Conservation (phyloP, 306 rosid species). For the Psophocarpus tetragonolobus region DNA sequence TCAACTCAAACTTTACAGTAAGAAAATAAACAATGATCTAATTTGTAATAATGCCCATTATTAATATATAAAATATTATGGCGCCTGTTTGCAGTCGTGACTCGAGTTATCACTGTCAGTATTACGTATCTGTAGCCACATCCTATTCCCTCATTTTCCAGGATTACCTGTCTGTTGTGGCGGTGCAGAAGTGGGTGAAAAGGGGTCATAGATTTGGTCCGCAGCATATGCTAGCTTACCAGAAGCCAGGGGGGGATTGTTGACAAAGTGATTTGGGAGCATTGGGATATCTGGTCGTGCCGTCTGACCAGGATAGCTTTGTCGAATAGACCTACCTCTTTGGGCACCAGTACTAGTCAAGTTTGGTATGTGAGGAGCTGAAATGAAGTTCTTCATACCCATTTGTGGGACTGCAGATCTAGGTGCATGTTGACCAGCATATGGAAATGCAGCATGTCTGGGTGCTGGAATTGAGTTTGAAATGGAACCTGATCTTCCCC, state of each 20-base stretch:
- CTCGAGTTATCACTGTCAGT: conserved; percentile 1
- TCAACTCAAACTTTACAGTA: neutral
- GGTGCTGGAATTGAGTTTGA: conserved; percentile 42
- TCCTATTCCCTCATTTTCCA: conserved; percentile 33
- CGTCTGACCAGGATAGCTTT: conserved; percentile 45
- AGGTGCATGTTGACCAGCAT: conserved; percentile 45
- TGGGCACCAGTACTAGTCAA: conserved; percentile 40
- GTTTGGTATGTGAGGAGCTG: conserved; percentile 55
- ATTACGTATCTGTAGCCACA: conserved; percentile 4
- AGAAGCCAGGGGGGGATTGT: conserved; percentile 46
- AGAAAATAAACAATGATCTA: conserved; percentile 9
- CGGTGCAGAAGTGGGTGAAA: conserved; percentile 72
- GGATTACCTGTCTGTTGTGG: conserved; percentile 51
- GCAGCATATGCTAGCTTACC: conserved; percentile 51
- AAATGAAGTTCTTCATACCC: conserved; percentile 60
- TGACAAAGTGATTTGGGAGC: conserved; percentile 50
- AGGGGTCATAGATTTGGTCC: conserved; percentile 95
- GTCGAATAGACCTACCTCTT: conserved; percentile 52
- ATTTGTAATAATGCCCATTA: conserved; percentile 3
- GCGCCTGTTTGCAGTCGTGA: neutral
- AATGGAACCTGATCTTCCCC: conserved; percentile 48
- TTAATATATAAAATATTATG: conserved; percentile 24
- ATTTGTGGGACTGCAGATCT: conserved; percentile 48
- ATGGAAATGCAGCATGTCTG: conserved; percentile 52
- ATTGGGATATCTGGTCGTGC: conserved; percentile 44